Evolutionary conservation across 371 early-diverging fungal species (phyloP), one percentile per base, ranked within the genome.

Genomic region (Choanephora cucurbitarum): DNA sequence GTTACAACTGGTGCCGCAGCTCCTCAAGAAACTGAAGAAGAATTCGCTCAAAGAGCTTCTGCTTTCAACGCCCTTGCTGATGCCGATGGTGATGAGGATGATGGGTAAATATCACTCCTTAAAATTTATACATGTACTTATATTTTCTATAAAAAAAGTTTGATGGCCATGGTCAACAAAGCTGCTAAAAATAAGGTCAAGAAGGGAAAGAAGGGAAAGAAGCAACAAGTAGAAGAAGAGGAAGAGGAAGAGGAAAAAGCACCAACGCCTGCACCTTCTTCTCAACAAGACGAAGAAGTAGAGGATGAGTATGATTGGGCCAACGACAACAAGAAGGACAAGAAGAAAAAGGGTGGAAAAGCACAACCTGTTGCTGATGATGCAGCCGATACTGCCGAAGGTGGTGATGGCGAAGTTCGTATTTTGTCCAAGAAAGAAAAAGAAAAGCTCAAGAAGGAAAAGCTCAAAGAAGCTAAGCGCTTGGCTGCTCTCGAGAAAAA

Each of bases 371-470:
- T 49, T 10, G 57, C 49, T 23, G 61, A 60, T 10, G 57, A 49
- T 23, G 66, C 53, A 42, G 32, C 41, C 13, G 49, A 41, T 19
- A 49, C 52, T 37, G 44, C 67, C 22, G 55, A 42, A 21, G 62
- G 22, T 10, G 62, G 59, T 9, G 66, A 37, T 22, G 65, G 62
- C 1, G 75, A 69, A 47, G 55, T 66, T 39, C 70, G 70, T 61
- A 64, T 70, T 13, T 65, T 73, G 55, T 62, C 73, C 47, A 75
- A 79, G 64, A 77, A 78, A 47, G 75, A 76, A 57, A 76, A 78
- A 59, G 77, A 76, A 23, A 61, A 60, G 52, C 54, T 80, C 13
- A 81, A 79, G 58, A 79, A 82, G 64, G 81, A 83, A 55, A 75
- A 72, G 37, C 68, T 60, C 19, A 75, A 74, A 57, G 78, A 79